Conservation (phyloP, 495 filamentous ascomycete species). For the Aspergillus olivimuriae region DNA sequence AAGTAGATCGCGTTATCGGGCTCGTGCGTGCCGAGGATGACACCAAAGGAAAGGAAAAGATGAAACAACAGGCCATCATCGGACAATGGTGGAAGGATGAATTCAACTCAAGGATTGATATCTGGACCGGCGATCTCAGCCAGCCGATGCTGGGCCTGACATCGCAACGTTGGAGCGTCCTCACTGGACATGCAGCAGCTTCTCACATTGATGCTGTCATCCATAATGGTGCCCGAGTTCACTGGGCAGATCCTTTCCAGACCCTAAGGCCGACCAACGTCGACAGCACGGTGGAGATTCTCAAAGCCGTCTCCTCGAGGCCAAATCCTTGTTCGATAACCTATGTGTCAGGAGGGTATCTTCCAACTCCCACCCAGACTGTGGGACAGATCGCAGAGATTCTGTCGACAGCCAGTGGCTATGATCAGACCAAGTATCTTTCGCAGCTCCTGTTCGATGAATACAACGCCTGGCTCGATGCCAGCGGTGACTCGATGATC, state of each 20-base stretch:
- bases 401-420: slow-evolving; percentile 16
- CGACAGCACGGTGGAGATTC: slow-evolving; percentile 16
- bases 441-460: slow-evolving; percentile 17
- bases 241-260: slow-evolving; percentile 18
- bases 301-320: slow-evolving; percentile 8
- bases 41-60: slow-evolving; percentile 12
- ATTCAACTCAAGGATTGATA: slow-evolving; percentile 11
- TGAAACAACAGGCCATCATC: slow-evolving; percentile 10
- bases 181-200: slow-evolving; percentile 6
- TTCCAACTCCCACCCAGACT: slow-evolving; percentile 5
- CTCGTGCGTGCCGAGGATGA: slow-evolving; percentile 16
- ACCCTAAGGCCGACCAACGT: slow-evolving; percentile 21
- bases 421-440: slow-evolving; percentile 26
- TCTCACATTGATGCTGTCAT: slow-evolving; percentile 21
- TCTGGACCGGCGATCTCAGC: slow-evolving; percentile 26
- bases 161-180: slow-evolving; percentile 9
- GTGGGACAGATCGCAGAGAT: slow-evolving; percentile 5
- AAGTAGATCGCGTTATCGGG: slow-evolving; percentile 15
- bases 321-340: slow-evolving; percentile 6
- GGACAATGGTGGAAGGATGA: slow-evolving; percentile 23
- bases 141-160: slow-evolving; percentile 18
- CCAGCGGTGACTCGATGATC: neutral
- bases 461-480: slow-evolving; percentile 4
- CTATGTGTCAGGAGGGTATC: slow-evolving; percentile 23
- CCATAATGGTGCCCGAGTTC: slow-evolving; percentile 27